phyloP scores from a whole-genome alignment of 352 stramenopile species.

The Peronosclerospora sorghi region DNA sequence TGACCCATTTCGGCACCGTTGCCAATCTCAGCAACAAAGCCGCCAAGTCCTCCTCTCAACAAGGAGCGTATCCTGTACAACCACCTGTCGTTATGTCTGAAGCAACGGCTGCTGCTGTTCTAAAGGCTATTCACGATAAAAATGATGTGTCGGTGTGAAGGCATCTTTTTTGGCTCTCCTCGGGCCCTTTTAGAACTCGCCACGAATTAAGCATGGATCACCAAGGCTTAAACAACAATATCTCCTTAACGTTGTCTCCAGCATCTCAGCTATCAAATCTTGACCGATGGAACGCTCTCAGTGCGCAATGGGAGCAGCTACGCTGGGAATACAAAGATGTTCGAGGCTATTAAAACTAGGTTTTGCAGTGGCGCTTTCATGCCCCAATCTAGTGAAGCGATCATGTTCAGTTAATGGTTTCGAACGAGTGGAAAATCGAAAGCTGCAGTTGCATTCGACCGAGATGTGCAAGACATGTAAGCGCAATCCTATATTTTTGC shows the following conservation, averaged over 20 bases:
- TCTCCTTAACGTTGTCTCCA: slow-evolving; percentile 12
- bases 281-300: slow-evolving; percentile 12
- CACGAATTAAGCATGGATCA: slow-evolving; percentile 18
- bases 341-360: slow-evolving; percentile 9
- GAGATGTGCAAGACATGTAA: slow-evolving; percentile 49
- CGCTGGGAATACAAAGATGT: slow-evolving; percentile 20
- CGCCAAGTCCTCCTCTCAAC: slow-evolving; percentile 16
- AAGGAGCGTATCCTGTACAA: neutral
- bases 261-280: slow-evolving; percentile 14
- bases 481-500: slow-evolving; percentile 47
- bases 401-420: slow-evolving; percentile 19
- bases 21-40: slow-evolving; percentile 39
- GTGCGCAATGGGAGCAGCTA: slow-evolving; percentile 22
- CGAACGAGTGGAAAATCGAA: slow-evolving; percentile 46
- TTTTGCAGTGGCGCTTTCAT: slow-evolving; percentile 55
- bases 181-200: slow-evolving; percentile 2
- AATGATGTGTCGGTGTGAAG: slow-evolving; percentile 3
- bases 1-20: slow-evolving; percentile 68
- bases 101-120: slow-evolving; percentile 3
- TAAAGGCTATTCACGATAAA: slow-evolving; percentile 6
- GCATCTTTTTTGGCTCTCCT: slow-evolving; percentile 2
- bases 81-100: neutral
- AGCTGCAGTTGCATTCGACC: slow-evolving; percentile 52
- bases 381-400: slow-evolving; percentile 46
- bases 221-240: slow-evolving; percentile 11